Base-by-base conservation (phyloP, 2,329 filamentous ascomycete genomes). In the Cryphonectria radicalis region DNA sequence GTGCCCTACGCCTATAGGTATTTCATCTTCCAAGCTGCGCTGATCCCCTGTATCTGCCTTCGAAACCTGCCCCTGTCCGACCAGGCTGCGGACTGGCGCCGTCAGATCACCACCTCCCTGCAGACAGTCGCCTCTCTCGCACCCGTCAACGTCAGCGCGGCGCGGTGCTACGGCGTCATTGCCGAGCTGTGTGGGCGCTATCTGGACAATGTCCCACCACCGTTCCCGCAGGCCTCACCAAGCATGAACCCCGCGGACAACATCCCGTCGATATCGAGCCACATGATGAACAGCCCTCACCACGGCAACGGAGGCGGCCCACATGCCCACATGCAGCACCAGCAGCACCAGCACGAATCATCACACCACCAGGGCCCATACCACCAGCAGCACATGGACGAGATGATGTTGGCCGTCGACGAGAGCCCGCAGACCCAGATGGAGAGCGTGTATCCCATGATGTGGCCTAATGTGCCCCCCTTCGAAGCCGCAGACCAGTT, bases 11-110 rank as follows among this genome's bases (percentile, higher is more conserved):
- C 13, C 22, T 53, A 73, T 53, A 73, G 72, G 43, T 86, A 84
- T 73, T 86, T 86, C 70, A 78, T 86, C 6, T 86, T 86, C 68
- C 84, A 86, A 70, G 84, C 84, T 0, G 82, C 81, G 2, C 76
- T 86, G 22, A 85, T 86, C 13, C 85, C 84, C 0, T 82, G 81
- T 63, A 82, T 85, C 14, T 85, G 83, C 70, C 78, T 86, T 2
- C 82, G 84, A 7, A 84, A 84, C 68, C 77, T 82, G 6, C 82
- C 84, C 0, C 73, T 75, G 8, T 80, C 82, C 1, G 69, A 77
- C 2, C 74, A 79, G 13, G 81, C 82, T 10, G 57, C 76, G 0
- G 79, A 79, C 69, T 86, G 83, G 84, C 78, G 81, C 11, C 73
- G 76, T 1, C 84, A 86, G 70, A 80, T 85, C 55, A 75, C 74